phyloP scores from a whole-genome alignment of 2,329 filamentous ascomycete species.

The Exophiala sp. region DNA sequence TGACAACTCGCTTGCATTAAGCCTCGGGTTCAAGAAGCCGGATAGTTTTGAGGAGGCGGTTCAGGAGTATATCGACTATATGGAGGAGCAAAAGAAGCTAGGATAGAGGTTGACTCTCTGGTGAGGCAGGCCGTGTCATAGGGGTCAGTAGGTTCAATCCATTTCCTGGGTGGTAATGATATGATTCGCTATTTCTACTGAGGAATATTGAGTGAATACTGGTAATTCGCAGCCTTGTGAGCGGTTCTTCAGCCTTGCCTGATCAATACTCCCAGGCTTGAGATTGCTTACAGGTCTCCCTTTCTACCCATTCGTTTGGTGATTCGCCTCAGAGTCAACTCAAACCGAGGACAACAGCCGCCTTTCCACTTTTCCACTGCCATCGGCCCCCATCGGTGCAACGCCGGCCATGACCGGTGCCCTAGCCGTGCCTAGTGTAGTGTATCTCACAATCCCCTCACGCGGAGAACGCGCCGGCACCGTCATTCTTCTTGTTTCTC shows the following conservation, averaged over 20 bases:
- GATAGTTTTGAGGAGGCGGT: constrained; percentile 54
- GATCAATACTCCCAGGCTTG: too few species aligned
- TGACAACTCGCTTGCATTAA: constrained; percentile 51
- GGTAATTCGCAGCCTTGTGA: neutral
- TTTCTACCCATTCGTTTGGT: too few species aligned
- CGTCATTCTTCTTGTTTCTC: neutral
- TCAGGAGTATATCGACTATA: constrained; percentile 51
- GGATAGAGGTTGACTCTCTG: neutral
- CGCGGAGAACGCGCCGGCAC: constrained; percentile 16
- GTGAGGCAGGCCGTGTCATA: neutral
- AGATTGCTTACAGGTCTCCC: too few species aligned
- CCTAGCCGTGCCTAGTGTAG: too few species aligned
- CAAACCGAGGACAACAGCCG: too few species aligned
- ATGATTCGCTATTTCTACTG: too few species aligned
- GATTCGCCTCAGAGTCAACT: too few species aligned
- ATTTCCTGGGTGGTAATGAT: too few species aligned
- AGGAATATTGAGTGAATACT: too few species aligned
- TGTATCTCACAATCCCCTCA: constrained; percentile 4
- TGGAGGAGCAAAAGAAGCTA: constrained; percentile 25
- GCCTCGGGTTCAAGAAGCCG: constrained; percentile 52
- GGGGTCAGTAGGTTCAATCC: neutral
- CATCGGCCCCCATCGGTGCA: neutral
- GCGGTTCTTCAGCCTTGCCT: neutral
- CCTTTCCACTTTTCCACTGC: too few species aligned
- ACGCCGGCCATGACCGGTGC: neutral